Conservation (phyloP, 2,329 filamentous ascomycete genomes). For the Parastagonospora nodorum region DNA sequence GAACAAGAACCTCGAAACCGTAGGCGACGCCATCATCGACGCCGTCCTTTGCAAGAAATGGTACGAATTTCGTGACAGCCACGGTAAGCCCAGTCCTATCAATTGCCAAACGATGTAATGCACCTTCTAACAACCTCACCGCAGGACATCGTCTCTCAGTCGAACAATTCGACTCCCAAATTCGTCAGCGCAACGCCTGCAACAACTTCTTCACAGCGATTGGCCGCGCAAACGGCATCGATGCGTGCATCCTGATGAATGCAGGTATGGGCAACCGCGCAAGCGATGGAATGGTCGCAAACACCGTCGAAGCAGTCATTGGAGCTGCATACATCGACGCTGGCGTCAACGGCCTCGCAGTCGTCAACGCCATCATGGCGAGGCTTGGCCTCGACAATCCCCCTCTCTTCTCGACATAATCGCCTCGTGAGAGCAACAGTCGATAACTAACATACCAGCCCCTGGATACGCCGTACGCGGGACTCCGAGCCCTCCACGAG, state of each 20-base stretch:
- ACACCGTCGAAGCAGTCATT: conserved; percentile 42
- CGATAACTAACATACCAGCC: too few species aligned
- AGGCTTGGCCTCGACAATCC: conserved; percentile 10
- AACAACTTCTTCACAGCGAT: conserved; percentile 5
- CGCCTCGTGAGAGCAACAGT: too few species aligned
- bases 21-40: conserved; percentile 13
- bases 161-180: conserved; percentile 4
- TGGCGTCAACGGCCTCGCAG: conserved; percentile 6
- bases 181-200: conserved; percentile 3
- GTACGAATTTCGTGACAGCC: conserved; percentile 6
- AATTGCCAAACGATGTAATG: neutral
- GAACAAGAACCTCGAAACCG: conserved; percentile 15
- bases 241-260: conserved; percentile 7
- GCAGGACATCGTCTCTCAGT: neutral
- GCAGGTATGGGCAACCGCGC: neutral
- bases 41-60: conserved; percentile 12
- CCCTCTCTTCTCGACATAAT: conserved; percentile 2
- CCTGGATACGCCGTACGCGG: too few species aligned
- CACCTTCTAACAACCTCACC: neutral
- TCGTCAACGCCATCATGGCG: conserved; percentile 8
- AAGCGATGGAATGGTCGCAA: conserved; percentile 29
- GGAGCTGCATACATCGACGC: conserved; percentile 41
- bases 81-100: conserved; percentile 1
- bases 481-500: too few species aligned
- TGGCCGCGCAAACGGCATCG: conserved; percentile 1